These are phyloP conservation scores for Clonostachys solani DNA, from an alignment of 2,329 filamentous ascomycete species.

Conservation along the genomic window DNA sequence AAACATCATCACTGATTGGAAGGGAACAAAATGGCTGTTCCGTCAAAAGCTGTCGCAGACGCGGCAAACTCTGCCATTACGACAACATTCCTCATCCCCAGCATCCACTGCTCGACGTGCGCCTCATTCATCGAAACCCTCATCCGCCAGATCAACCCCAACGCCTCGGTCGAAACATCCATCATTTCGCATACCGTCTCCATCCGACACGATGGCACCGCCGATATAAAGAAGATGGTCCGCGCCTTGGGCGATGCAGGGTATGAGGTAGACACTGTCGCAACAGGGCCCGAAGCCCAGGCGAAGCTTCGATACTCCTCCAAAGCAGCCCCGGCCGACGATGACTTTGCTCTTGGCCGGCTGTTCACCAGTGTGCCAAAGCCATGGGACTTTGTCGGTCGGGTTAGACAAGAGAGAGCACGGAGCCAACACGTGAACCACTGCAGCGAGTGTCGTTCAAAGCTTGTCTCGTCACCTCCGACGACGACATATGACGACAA, in stretches of 20 bases:
- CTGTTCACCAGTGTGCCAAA: background rate
- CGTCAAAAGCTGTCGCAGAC: too few species aligned
- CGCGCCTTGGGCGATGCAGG: slow-evolving; percentile 48
- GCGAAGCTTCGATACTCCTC: background rate
- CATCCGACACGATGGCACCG: slow-evolving; percentile 45
- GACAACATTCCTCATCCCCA: slow-evolving; percentile 2
- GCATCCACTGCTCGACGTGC: slow-evolving; percentile 1
- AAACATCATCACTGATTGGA: too few species aligned
- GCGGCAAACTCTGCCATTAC: background rate
- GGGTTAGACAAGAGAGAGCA: background rate
- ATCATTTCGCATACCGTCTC: slow-evolving; percentile 37
- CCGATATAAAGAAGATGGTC: slow-evolving; percentile 4
- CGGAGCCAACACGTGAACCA: background rate
- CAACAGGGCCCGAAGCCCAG: slow-evolving; percentile 5
- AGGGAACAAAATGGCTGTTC: too few species aligned
- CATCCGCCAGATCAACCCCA: background rate
- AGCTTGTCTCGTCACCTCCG: background rate
- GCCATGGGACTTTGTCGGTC: background rate
- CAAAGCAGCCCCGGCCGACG: background rate
- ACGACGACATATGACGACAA: background rate
- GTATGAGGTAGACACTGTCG: slow-evolving; percentile 52
- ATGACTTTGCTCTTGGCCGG: slow-evolving; percentile 1
- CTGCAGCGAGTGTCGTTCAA: background rate
- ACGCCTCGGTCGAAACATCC: background rate
- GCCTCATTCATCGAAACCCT: slow-evolving; percentile 1